A percentile compares a stretch with the other conserved stretches of the same genome.
phyloP scores from a whole-genome alignment of 768 basidiomycete genomes.

The Lactarius deliciosus region DNA sequence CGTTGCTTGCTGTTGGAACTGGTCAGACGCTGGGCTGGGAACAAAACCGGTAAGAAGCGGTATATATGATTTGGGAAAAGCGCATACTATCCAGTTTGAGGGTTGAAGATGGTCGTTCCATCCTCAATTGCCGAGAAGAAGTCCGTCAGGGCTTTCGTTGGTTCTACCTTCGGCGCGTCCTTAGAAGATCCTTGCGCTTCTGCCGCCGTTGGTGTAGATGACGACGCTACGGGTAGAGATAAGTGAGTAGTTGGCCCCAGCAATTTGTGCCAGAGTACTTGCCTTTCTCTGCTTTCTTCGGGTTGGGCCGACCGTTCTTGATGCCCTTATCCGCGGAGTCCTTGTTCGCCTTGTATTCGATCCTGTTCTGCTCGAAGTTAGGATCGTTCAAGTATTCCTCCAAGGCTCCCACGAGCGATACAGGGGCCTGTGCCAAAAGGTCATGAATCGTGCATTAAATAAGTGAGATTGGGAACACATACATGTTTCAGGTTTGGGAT shows the following conservation, averaged over 20 bases:
- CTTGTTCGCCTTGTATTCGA: slow-evolving; percentile 88
- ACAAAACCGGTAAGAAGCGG: slow-evolving; percentile 14
- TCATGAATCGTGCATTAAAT: background rate
- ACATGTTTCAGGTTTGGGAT: slow-evolving; percentile 94
- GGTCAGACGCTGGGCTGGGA: slow-evolving; percentile 47
- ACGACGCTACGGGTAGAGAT: slow-evolving; percentile 21
- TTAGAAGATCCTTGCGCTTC: slow-evolving; percentile 34
- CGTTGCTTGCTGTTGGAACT: slow-evolving; percentile 56
- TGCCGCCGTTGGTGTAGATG: slow-evolving; percentile 34
- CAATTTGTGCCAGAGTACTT: slow-evolving; percentile 23
- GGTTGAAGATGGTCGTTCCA: slow-evolving; percentile 68
- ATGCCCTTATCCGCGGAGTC: slow-evolving; percentile 52
- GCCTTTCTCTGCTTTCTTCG: slow-evolving; percentile 36
- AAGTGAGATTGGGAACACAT: slow-evolving; percentile 32
- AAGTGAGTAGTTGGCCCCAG: background rate
- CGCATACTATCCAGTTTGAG: slow-evolving; percentile 56
- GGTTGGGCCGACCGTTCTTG: slow-evolving; percentile 27
- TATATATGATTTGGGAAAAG: background rate
- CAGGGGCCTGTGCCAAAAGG: slow-evolving; percentile 65
- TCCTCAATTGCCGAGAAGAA: slow-evolving; percentile 90
- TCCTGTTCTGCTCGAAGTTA: slow-evolving; percentile 92
- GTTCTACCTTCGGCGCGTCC: slow-evolving; percentile 36
- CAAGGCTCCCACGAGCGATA: slow-evolving; percentile 88
- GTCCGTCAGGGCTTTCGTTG: slow-evolving; percentile 61
- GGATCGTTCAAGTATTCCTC: slow-evolving; percentile 97